Evolutionary conservation across 192 early-diverging fungal genomes (phyloP).

Genomic region (Gaertneriomyces semiglobifer): DNA sequence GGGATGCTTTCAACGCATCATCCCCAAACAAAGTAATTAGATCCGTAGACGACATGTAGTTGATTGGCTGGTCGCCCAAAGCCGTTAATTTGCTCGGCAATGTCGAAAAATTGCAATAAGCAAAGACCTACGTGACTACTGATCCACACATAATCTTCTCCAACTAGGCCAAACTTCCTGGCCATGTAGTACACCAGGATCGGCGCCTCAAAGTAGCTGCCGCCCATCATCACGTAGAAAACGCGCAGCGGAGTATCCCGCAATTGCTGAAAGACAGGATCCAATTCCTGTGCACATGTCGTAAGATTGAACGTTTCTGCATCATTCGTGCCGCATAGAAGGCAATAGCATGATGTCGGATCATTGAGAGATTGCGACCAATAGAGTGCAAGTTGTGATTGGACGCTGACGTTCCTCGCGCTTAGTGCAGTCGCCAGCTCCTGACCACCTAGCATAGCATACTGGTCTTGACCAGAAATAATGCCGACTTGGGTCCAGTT

Average conservation of each 20-base stretch:
- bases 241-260: background rate
- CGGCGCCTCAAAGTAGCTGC: background rate
- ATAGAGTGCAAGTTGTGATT: background rate
- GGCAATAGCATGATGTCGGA: background rate
- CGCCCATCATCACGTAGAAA: constrained; percentile 4
- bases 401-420: background rate
- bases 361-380: background rate
- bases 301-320: background rate
- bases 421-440: too few relatives aligned
- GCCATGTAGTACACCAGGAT: background rate
- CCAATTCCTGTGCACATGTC: background rate
- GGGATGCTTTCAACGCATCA: background rate
- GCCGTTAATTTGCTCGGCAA: background rate
- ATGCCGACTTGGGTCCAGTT: constrained; percentile 4
- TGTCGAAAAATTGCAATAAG: background rate
- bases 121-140: background rate
- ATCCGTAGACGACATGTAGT: background rate
- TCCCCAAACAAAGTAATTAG: background rate
- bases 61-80: background rate
- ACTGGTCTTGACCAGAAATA: background rate
- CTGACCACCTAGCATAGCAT: too few relatives aligned
- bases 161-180: background rate
- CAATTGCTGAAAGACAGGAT: constrained; percentile 7
- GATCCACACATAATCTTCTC: constrained; percentile 4
- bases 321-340: background rate